Evolutionary conservation across 148 eudicot species (phyloP), one percentile per base, ranked within the genome.

Genomic region (Salicornia ramosissima): DNA sequence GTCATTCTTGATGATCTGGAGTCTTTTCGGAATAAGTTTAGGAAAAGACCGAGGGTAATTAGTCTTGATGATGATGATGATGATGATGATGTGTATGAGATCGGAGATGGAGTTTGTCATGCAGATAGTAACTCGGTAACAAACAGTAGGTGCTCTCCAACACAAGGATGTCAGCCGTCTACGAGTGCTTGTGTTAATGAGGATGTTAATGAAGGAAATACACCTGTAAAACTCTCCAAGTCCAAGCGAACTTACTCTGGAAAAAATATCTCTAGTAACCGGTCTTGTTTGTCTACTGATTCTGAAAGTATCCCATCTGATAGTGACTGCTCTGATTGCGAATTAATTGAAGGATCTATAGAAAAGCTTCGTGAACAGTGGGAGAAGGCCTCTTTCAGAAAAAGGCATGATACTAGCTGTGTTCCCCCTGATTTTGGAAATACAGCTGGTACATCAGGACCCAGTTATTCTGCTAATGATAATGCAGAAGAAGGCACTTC

Each of bases 181-280:
- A 63, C 33, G 21, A 28, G 74, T 15, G 75, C 66, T 65, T 68
- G 21, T 68, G 75, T 25, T 68, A 77, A 46, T 25, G 80, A 75
- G 40, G 83, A 75, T 82, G 85, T 75, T 68, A 79, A 63, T 47
- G 91, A 80, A 65, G 84, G 73, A 62, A 62, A 55, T 28, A 69
- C 82, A 34, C 97, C 96, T 9, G 71, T 89, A n/a, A 90, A 82
- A 70, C 77, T 86, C 25, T 84, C 90, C 18, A 94, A 86, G 78
- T 80, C 87, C 77, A 90, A 84, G 75, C 83, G 90, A 64, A 93
- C 95, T 51, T 86, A 88, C 70, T 88, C 90, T 69, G 90, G 86
- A 45, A 85, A 81, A 83, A 70, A 65, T 52, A 49, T 77, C 19
- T 58, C 83, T 21, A 73, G 81, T 71, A 83, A 71, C 73, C 68